Percentiles rank a stretch among this genome's conserved stretches.
These are phyloP conservation scores for Avena atlantica DNA, from an alignment of 176 grass and related monocot species.

Conservation along the genomic window DNA sequence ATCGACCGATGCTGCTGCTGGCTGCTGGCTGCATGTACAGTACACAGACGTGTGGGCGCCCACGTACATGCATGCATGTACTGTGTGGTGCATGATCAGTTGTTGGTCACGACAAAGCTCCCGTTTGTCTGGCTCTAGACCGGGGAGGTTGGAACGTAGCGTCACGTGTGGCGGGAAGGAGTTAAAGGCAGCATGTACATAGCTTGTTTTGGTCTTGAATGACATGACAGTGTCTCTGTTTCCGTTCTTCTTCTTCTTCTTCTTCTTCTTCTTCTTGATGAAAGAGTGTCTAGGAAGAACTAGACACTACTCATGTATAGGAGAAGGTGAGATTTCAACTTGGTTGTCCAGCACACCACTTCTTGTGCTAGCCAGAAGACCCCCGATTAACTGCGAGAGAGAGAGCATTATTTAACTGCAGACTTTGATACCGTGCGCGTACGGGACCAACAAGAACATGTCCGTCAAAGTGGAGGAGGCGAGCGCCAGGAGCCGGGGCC, in stretches of 20 bases:
- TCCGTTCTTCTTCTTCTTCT: not conserved
- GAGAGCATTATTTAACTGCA: no score
- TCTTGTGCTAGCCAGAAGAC: no score
- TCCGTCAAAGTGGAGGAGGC: constrained; percentile 52
- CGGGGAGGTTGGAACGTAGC: not conserved
- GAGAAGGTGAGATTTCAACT: no score
- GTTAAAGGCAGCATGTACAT: not conserved
- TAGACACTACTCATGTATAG: no score
- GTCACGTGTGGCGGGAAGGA: not conserved
- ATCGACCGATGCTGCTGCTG: not conserved
- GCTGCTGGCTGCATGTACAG: not conserved
- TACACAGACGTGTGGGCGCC: not conserved
- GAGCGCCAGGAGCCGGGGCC: constrained; percentile 34
- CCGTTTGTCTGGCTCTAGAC: not conserved
- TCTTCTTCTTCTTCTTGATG: not conserved
- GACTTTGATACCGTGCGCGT: no score
- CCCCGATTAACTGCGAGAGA: no score
- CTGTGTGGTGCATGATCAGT: not conserved
- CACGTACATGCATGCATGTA: not conserved
- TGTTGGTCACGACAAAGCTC: not conserved
- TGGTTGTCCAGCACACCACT: no score
- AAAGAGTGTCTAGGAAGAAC: no score
- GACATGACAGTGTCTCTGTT: not conserved
- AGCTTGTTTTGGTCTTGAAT: not conserved
- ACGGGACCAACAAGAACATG: constrained; percentile 44